Base-by-base conservation (phyloP, 2,329 filamentous ascomycete species). In the Mycogone perniciosa region DNA sequence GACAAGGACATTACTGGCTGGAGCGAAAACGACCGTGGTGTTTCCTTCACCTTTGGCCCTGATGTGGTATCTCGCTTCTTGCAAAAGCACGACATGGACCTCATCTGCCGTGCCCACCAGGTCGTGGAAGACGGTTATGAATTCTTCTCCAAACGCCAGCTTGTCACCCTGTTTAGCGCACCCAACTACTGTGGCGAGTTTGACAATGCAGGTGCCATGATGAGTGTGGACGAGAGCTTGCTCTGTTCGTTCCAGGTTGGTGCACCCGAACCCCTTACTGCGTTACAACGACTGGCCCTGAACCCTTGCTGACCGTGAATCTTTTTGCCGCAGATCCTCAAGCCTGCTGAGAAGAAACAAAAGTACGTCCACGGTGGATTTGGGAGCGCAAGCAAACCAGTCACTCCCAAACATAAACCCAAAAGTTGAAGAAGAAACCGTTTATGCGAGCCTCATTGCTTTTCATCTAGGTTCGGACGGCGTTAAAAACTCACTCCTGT, bases 331-430 rank as follows among this genome's bases (percentile, higher is more conserved):
- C 62, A 95, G 89, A 97, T 99, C 69, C 81, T 99, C 77, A 99
- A 97, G 80, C 93, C 93, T 67, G 93, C 93, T 73, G 93, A 99
- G 83, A 99, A 99, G 86, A 99, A 99, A 86, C 92, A 96, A 89
- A 97, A 97, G 91, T 97, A 95, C 80, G 91, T 95, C 69, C 81
- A 84, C 76, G 79, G 78, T 76, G 79, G 80, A 76, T 79, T 86
- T 73, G 84, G 81, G 75, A 79, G 80, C 75, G 53, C 56, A 56
- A 59, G 57, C 57, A 60, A 59, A 56, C 56, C 60, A 56, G 54
- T 48, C 56, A 56, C 52, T 55, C 55, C 60, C 57, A 59, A 52
- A 30, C 46, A 47, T 52, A 59, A 57, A 44, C 55, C 58, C 47
- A 61, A 56, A 39, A 51, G 51, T 48, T 63, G 53, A 59, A 60